Evolutionary conservation across 257 asterid species (phyloP), one percentile per base, ranked within the genome.

Genomic region (Ilex asprella): DNA sequence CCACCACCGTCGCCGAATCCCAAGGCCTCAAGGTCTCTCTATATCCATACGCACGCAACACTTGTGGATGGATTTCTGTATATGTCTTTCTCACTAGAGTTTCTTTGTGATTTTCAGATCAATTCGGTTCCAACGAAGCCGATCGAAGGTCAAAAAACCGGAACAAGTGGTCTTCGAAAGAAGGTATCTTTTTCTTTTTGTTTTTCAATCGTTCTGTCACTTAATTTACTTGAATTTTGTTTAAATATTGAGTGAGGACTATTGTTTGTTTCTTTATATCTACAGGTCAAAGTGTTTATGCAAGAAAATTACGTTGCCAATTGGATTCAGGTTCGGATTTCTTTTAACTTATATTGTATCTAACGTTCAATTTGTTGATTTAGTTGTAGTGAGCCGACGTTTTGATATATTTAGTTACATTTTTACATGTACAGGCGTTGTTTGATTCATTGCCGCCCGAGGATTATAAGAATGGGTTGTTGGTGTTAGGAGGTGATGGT

Each of bases 401-500:
- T 35, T 15, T 53, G 11, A 15, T 53, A 15, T 53, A 15, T 53
- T 7, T 3, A 7, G 29, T 3, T 0, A 1, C 2, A 2, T 21
- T 10, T 8, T 6, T 53, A 2, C 2, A 53, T 16, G 57, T 31
- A 54, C 73, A 93, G 97, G 97, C 99, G 51, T 70, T 93, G 66
- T 93, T 93, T 78, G 75, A 85, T 77, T 89, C 54, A n/a, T 49
- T 12, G 16, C 14, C 14, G 16, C 54, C 54, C 1, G n/a, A 11
- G 54, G 54, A 49, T 49, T 49, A 11, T 80, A 71, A 81, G 78
- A 70, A 84, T 30, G 88, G 88, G 13, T 76, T 87, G 66, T 75
- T 93, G 81, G 94, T 87, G 67, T 77, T 93, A 59, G 97, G 97
- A 16, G 99, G 97, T 21, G 99, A 93, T 73, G 99, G 99, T 59